Evolutionary conservation across 352 stramenopile species (phyloP), one percentile per base, ranked within the genome.

Genomic region (Hyaloperonospora brassicae): DNA sequence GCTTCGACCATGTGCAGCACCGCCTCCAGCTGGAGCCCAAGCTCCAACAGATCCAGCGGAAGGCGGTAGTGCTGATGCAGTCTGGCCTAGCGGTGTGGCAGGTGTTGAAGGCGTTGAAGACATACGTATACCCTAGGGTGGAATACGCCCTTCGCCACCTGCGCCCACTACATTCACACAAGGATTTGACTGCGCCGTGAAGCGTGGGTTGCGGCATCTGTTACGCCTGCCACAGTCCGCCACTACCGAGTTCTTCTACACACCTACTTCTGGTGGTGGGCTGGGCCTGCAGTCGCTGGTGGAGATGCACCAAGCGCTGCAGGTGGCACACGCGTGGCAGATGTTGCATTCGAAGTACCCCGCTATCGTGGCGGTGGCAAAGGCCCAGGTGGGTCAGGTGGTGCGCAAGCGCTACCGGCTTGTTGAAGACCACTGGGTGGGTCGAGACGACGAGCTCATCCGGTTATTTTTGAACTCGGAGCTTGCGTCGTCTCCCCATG

Each of bases 321-420:
- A 64, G 50, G 45, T 62, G 1, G 27, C 22, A 0, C 61, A 62
- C 22, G 61, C 8, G 0, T 69, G 49, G 52, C 43, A 64, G 25
- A 65, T 69, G 48, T 38, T 64, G 0, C 51, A 64, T 35, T 56
- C 52, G 0, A 47, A 41, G 21, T 46, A 61, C 40, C 12, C 24
- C 0, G 22, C 24, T 14, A 47, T 35, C 36, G 27, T n/a, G 22
- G 52, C 23, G 5, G 35, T 57, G 12, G 47, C 51, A 0, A 25
- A 41, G 14, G 14, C 35, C 2, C 55, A 68, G 13, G 44, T 56
- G 1, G 8, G 24, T 14, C 51, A 64, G n/a, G 35, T 49, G 8
- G 38, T 49, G 0, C 52, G 30, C 2, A 58, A 58, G 35, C 49
- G 49, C 1, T 59, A 54, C n/a, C 14, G 14, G 0, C 44, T 64